Conservation (phyloP, 1,139 yeast species). For the Suhomyces anneliseae region DNA sequence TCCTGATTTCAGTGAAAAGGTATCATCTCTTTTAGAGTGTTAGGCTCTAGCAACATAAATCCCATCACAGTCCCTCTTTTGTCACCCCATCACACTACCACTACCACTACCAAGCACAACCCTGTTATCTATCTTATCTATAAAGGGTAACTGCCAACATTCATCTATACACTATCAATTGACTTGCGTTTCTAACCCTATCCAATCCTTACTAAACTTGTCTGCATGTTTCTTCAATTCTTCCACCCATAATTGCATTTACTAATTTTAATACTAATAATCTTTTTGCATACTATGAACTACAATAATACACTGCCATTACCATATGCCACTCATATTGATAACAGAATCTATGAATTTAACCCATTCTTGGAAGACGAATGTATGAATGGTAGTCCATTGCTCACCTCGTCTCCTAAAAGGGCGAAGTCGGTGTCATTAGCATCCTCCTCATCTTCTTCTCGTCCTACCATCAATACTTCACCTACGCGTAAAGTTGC, state of each 20-base stretch:
- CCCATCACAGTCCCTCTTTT: no score
- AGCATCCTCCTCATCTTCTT: slow-evolving; percentile 5
- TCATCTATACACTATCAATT: not conserved
- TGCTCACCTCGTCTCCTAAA: slow-evolving; percentile 9
- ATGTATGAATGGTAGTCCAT: slow-evolving; percentile 1
- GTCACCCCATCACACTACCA: no score
- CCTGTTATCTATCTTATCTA: no score
- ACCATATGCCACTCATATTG: slow-evolving; percentile 20
- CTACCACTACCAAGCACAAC: no score
- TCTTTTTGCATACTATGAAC: slow-evolving; percentile 6
- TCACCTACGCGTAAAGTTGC: not conserved
- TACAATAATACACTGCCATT: slow-evolving; percentile 27
- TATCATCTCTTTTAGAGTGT: not conserved
- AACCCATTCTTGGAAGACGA: slow-evolving; percentile 15
- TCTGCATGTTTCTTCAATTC: slow-evolving; percentile 9
- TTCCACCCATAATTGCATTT: not conserved
- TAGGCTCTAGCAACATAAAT: no score
- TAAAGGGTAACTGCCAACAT: not conserved
- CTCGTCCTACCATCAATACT: not conserved
- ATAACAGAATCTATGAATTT: slow-evolving; percentile 27
- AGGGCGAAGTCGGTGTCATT: slow-evolving; percentile 11
- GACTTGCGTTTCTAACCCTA: slow-evolving; percentile 8
- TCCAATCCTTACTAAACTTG: slow-evolving; percentile 5
- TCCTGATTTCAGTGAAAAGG: not conserved
- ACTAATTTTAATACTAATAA: not conserved